Evolutionary conservation across 768 basidiomycete genomes (phyloP).

Genomic region (Symmetrospora coprosmae): DNA sequence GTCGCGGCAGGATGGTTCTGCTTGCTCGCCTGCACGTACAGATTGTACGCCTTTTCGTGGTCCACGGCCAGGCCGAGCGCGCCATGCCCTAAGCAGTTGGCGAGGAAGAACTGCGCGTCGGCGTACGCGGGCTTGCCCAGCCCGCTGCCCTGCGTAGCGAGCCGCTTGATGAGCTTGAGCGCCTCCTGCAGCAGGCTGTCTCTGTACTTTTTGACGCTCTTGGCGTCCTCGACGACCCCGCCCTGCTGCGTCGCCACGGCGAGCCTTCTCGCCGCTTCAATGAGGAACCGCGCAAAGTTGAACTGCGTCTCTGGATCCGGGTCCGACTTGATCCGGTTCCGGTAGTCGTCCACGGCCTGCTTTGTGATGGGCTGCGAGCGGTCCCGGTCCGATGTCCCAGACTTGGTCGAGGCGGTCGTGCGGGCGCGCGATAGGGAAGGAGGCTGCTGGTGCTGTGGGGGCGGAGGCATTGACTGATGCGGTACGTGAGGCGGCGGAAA

Average conservation of each 20-base stretch:
- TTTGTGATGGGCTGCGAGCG: constrained; percentile 29
- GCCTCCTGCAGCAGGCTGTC: constrained; percentile 75
- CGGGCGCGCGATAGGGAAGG: background rate
- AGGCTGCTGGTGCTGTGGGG: background rate
- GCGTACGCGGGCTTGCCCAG: constrained; percentile 56
- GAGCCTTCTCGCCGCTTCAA: constrained; percentile 92
- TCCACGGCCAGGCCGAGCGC: constrained; percentile 90
- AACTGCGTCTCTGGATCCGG: constrained; percentile 98
- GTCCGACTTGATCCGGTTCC: constrained; percentile 89
- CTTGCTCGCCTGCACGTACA: constrained; percentile 92
- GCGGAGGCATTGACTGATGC: background rate
- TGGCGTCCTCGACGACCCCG: constrained; percentile 33
- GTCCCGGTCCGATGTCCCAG: background rate
- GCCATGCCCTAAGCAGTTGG: constrained; percentile 91
- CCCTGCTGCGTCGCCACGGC: constrained; percentile 51
- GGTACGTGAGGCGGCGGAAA: background rate
- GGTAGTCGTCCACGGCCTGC: constrained; percentile 93
- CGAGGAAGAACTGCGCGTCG: constrained; percentile 96
- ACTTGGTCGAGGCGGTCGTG: constrained; percentile 6
- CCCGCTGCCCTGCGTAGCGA: constrained; percentile 63
- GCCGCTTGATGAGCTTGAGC: constrained; percentile 75
- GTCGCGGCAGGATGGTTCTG: constrained; percentile 89
- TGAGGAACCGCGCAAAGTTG: constrained; percentile 92
- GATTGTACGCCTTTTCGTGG: constrained; percentile 91
- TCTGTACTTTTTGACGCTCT: constrained; percentile 75